Base-by-base conservation (phyloP, 805 yeast genomes). In the Hanseniaspora osmophila region DNA sequence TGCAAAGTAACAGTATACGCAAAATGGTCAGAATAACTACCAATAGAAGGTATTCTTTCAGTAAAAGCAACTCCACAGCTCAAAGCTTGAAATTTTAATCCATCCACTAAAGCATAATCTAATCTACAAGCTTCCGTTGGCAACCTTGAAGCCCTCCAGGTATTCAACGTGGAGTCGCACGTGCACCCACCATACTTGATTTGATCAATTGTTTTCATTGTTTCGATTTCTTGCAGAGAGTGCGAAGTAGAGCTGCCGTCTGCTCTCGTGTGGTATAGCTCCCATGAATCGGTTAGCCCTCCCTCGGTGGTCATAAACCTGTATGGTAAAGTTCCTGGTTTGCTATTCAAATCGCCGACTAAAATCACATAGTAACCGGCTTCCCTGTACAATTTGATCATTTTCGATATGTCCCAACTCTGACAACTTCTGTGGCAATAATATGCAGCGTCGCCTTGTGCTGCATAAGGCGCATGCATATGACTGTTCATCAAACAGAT, bases 401-500 rank as follows among this genome's bases (percentile, higher is more conserved):
- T 48, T 44, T 76, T 73, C 32, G 92, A 73, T 59, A 92, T 75
- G 59, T 88, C 96, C 97, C 97, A 92, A 0, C 97, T 96, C 62
- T 92, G 98, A 47, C 92, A 75, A 0, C 96, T 79, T 42, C 98
- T 68, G 58, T 92, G 97, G 53, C 95, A 84, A 2, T 78, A 68
- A 58, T 92, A 92, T 2, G 88, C 82, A 2, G 94, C 94, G 61
- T 87, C 95, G 2, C 97, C 97, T 0, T 67, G 63, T 15, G 64
- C 56, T 1, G 92, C 72, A 57, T 92, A 92, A 0, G 98, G 98
- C 1, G 98, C 98, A 62, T 92, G 98, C 92, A 92, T 81, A 60
- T 92, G 98, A 15, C 95, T 80, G 57, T 88, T 90, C 56, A 92
- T 65, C 5, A 92, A 63, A 2, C 94, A 96, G 37, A 92, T 65